Conservation (phyloP, 2,329 filamentous ascomycete species). For the Alternaria burnsii region DNA sequence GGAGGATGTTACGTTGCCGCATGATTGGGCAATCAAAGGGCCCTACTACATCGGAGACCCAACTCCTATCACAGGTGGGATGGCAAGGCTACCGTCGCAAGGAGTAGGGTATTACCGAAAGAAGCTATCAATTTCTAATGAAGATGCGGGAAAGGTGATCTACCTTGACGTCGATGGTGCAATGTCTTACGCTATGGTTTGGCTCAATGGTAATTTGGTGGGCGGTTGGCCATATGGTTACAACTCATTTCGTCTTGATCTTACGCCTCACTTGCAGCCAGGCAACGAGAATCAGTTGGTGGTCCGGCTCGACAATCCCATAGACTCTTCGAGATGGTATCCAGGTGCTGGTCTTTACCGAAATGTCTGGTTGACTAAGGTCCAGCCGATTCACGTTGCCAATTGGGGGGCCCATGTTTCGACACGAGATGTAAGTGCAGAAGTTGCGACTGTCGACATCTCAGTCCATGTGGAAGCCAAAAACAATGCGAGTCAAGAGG, state of each 20-base stretch:
- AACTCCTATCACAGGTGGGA: conserved; percentile 61
- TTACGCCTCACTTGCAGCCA: neutral
- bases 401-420: conserved; percentile 61
- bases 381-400: conserved; percentile 55
- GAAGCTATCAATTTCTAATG: conserved; percentile 46
- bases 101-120: conserved; percentile 64
- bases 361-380: conserved; percentile 63
- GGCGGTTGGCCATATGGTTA: conserved; percentile 62
- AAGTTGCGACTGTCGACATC: conserved; percentile 57
- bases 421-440: conserved; percentile 54
- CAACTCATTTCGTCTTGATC: conserved; percentile 26
- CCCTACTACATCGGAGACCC: conserved; percentile 55
- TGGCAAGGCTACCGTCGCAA: conserved; percentile 58
- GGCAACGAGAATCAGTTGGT: conserved; percentile 45
- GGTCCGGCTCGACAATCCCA: conserved; percentile 60
- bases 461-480: conserved; percentile 50
- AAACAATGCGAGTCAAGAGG: conserved; percentile 30
- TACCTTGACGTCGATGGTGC: conserved; percentile 61
- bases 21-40: conserved; percentile 60
- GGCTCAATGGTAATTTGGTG: conserved; percentile 60
- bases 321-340: conserved; percentile 61
- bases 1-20: conserved; percentile 54
- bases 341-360: conserved; percentile 63
- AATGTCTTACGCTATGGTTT: conserved; percentile 60
- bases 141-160: conserved; percentile 47